phyloP scores from a whole-genome alignment of 805 yeast species.

The Debaryomyces maramus region DNA sequence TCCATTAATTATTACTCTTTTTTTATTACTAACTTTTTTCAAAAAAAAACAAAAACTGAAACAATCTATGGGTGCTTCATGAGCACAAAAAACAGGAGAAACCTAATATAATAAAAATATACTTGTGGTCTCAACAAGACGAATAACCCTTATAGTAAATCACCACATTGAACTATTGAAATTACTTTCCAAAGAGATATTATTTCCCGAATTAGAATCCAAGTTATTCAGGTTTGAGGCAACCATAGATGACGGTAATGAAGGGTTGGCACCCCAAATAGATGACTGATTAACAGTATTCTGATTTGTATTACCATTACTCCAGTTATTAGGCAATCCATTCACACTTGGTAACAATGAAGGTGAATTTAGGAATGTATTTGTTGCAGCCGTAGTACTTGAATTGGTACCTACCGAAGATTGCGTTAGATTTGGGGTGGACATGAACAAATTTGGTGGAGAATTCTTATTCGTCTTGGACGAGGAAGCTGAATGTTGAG shows the following conservation, averaged over 20 bases:
- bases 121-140: no score
- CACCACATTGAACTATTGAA: constrained; percentile 24
- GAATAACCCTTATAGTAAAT: no score
- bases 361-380: constrained; percentile 18
- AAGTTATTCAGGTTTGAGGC: not conserved
- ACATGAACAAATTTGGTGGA: constrained; percentile 25
- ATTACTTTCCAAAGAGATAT: constrained; percentile 4
- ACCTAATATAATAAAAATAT: constrained; percentile 3
- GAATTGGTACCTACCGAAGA: not conserved
- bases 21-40: no score
- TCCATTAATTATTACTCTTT: not conserved
- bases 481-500: constrained; percentile 9
- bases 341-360: constrained; percentile 13
- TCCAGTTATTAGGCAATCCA: constrained; percentile 13
- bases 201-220: constrained; percentile 1
- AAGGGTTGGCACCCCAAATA: constrained; percentile 24
- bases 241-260: not conserved
- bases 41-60: not conserved
- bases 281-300: constrained; percentile 12
- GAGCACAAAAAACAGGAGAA: constrained; percentile 2
- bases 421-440: constrained; percentile 6
- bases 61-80: not conserved
- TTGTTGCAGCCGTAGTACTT: constrained; percentile 3
- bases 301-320: constrained; percentile 2
- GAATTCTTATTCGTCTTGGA: constrained; percentile 15